Base-by-base conservation (phyloP, 495 filamentous ascomycete species). In the Penicillium bovifimosum region DNA sequence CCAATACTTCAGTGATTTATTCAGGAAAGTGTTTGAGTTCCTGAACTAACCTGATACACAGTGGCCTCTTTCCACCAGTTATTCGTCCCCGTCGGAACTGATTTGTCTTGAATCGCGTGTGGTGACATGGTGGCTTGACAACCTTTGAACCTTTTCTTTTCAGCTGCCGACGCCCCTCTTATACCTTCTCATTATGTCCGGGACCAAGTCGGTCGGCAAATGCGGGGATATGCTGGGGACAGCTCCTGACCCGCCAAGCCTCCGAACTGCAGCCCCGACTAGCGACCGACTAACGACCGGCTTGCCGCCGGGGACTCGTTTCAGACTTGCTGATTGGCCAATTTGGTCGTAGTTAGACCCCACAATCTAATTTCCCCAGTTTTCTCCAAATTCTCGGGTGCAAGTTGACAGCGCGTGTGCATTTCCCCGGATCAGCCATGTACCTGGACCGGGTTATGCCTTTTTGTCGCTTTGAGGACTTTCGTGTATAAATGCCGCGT, bases 11-110 rank as follows among this genome's bases (percentile, higher is more conserved):
- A n/a, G n/a, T n/a, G n/a, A n/a, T n/a, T n/a, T n/a, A n/a, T n/a
- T 26, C 9, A 3, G 8, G 2, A 20, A n/a, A 41, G 10, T 26
- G 1, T 11, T 41, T 9, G 66, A 6, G 76, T 74, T 35, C 9
- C 24, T 3, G 4, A 35, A 41, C 27, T n/a, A 17, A 55, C 71
- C 14, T 79, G 80, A 53, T 84, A 84, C 36, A 81, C 70, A 42
- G 47, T 62, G 7, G 52, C 69, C 52, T 72, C 69, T 56, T 72
- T 70, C 69, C 69, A 70, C 66, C 69, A 72, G 54, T 66, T 69
- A 60, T 42, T 50, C 13, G 41, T 43, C 33, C 58, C 58, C 7
- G 58, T 57, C 18, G 58, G 58, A 6, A 61, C 54, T 1, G 18
- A 11, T 26, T 33, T 42, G 10, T 42, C 39, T 18, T 36, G 32